Evolutionary conservation across 805 yeast genomes (phyloP).

Genomic region (Monosporozyma servazzii): DNA sequence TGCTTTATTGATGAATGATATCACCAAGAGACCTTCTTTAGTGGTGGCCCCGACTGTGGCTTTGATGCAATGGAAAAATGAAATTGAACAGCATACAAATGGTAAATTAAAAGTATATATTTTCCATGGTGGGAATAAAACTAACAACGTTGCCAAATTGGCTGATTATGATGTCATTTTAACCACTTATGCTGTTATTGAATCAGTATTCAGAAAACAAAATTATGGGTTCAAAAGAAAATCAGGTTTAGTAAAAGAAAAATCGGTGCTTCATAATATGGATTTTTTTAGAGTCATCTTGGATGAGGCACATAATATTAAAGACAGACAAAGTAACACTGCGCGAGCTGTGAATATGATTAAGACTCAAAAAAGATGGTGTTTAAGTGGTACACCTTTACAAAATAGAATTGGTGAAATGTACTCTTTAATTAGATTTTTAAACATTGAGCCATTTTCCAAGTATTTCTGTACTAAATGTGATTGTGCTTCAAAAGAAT

Average conservation of each 20-base stretch:
- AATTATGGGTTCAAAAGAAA: conserved; percentile 74
- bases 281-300: conserved; percentile 77
- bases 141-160: conserved; percentile 47
- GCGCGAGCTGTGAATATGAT: conserved; percentile 82
- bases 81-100: conserved; percentile 76
- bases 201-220: conserved; percentile 77
- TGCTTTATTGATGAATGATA: conserved; percentile 68
- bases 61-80: conserved; percentile 93
- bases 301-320: conserved; percentile 97
- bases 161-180: conserved; percentile 58
- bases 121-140: conserved; percentile 81
- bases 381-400: conserved; percentile 91
- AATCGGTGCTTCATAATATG: conserved; percentile 62
- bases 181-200: conserved; percentile 89
- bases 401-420: conserved; percentile 96
- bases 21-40: conserved; percentile 59
- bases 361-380: conserved; percentile 70
- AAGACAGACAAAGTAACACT: conserved; percentile 88
- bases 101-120: conserved; percentile 58
- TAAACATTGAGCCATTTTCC: conserved; percentile 78
- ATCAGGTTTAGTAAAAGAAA: conserved; percentile 60
- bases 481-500: conserved; percentile 68
- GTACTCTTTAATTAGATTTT: conserved; percentile 81
- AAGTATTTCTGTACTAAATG: conserved; percentile 90
- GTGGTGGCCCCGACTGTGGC: conserved; percentile 99